Evolutionary conservation across 495 filamentous ascomycete species (phyloP).

Genomic region (Penicillium crystallinum): DNA sequence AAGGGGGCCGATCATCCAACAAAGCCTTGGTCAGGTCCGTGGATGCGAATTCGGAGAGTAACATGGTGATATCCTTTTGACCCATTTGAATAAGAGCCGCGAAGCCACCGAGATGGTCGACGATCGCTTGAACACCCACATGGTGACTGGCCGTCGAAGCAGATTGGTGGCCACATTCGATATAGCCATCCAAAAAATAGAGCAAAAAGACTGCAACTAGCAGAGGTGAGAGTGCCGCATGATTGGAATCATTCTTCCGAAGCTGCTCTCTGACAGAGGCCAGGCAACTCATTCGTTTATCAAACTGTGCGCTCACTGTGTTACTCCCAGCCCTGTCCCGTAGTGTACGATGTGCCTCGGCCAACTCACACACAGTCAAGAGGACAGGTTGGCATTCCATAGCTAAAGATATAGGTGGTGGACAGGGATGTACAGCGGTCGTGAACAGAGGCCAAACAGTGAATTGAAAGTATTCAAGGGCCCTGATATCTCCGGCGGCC

Average conservation of each 20-base stretch:
- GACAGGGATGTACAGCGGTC: slow-evolving; percentile 23
- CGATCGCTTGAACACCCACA: slow-evolving; percentile 33
- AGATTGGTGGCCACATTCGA: slow-evolving; percentile 29
- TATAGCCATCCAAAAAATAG: slow-evolving; percentile 35
- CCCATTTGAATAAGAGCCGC: slow-evolving; percentile 16
- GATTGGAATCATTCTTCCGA: slow-evolving; percentile 6
- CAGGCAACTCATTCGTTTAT: slow-evolving; percentile 12
- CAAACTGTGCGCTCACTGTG: not conserved
- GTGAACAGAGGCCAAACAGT: slow-evolving; percentile 16
- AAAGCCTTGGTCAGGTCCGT: slow-evolving; percentile 30
- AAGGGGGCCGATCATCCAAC: slow-evolving; percentile 12
- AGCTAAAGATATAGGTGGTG: slow-evolving; percentile 23
- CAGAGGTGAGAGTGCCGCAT: slow-evolving; percentile 14
- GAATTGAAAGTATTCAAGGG: slow-evolving; percentile 16
- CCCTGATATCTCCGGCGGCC: slow-evolving; percentile 6
- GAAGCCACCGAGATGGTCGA: slow-evolving; percentile 27
- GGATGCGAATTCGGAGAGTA: slow-evolving; percentile 34
- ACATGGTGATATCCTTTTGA: slow-evolving; percentile 28
- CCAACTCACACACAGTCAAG: slow-evolving; percentile 25
- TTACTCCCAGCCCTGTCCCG: slow-evolving; percentile 4
- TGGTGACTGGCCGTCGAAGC: slow-evolving; percentile 31
- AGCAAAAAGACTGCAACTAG: slow-evolving; percentile 35
- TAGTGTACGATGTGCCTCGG: slow-evolving; percentile 25
- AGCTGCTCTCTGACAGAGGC: slow-evolving; percentile 13
- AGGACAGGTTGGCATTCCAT: slow-evolving; percentile 21